phyloP scores from a whole-genome alignment of 2,329 filamentous ascomycete genomes.

The Pseudogymnoascus sp. region DNA sequence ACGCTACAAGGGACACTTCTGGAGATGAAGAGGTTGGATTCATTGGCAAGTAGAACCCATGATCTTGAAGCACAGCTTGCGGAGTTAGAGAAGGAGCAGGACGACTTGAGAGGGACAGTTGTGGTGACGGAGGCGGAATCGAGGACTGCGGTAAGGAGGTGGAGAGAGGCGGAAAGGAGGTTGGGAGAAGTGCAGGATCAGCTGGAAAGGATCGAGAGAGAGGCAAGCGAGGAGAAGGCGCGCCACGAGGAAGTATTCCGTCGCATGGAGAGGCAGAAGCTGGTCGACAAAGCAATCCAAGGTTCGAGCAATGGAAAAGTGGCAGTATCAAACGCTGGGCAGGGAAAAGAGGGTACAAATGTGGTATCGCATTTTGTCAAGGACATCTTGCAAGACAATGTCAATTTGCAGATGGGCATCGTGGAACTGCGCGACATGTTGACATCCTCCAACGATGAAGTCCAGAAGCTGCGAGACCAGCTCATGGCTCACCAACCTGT shows the following conservation, averaged over 20 bases:
- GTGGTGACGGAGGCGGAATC: slow-evolving; percentile 63
- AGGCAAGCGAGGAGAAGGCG: slow-evolving; percentile 70
- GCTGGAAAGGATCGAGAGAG: slow-evolving; percentile 78
- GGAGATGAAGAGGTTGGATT: slow-evolving; percentile 65
- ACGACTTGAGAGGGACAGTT: slow-evolving; percentile 58
- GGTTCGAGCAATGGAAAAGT: slow-evolving; percentile 57
- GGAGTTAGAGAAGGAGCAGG: slow-evolving; percentile 74
- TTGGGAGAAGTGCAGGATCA: slow-evolving; percentile 76
- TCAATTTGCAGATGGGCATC: slow-evolving; percentile 84
- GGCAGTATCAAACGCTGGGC: slow-evolving; percentile 53
- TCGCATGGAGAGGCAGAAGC: slow-evolving; percentile 75
- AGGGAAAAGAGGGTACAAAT: slow-evolving; percentile 49
- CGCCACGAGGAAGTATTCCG: slow-evolving; percentile 72
- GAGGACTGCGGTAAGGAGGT: slow-evolving; percentile 68
- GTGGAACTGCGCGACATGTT: slow-evolving; percentile 87
- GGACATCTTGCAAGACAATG: slow-evolving; percentile 91
- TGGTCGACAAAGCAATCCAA: slow-evolving; percentile 73
- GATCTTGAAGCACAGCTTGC: slow-evolving; percentile 73
- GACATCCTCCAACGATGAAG: slow-evolving; percentile 85
- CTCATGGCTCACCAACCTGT: slow-evolving; percentile 69
- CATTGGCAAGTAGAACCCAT: slow-evolving; percentile 63
- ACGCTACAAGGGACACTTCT: slow-evolving; percentile 70
- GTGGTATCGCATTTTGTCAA: slow-evolving; percentile 96
- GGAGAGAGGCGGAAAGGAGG: slow-evolving; percentile 74
- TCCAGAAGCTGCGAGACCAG: slow-evolving; percentile 76